Conservation (phyloP, 768 basidiomycete species). For the Pleurotus cornucopiae region DNA sequence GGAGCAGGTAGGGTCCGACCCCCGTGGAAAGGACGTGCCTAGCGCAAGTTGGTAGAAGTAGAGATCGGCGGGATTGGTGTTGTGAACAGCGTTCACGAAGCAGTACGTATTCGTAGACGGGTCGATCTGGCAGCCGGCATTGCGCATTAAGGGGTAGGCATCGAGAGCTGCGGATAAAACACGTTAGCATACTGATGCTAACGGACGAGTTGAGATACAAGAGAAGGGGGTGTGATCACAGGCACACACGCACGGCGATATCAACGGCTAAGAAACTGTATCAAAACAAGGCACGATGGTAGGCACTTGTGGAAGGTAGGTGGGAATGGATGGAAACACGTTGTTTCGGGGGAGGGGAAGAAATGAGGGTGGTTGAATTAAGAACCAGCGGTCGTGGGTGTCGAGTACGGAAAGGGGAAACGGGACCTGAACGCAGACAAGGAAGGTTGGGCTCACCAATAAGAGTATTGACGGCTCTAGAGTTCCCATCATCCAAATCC, state of each 20-base stretch:
- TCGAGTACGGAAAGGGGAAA: no score
- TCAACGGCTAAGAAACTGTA: no score
- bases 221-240: background rate
- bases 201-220: background rate
- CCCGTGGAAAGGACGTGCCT: slow-evolving; percentile 48
- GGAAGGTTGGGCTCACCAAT: slow-evolving; percentile 35
- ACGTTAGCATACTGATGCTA: background rate
- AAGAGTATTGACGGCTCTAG: slow-evolving; percentile 49
- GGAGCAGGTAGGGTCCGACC: slow-evolving; percentile 53
- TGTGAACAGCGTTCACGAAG: slow-evolving; percentile 60
- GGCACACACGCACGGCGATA: no score
- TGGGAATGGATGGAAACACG: background rate
- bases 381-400: background rate
- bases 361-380: background rate
- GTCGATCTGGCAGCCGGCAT: slow-evolving; percentile 56
- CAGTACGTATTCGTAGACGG: slow-evolving; percentile 64
- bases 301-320: background rate
- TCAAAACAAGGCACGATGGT: no score
- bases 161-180: slow-evolving; percentile 42
- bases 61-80: slow-evolving; percentile 57
- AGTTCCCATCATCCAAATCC: slow-evolving; percentile 52
- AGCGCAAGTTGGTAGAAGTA: slow-evolving; percentile 71
- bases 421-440: no score
- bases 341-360: background rate
- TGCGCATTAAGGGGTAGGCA: slow-evolving; percentile 59